Conservation (phyloP, 2,329 filamentous ascomycete species). For the Ophiostoma ips region DNA sequence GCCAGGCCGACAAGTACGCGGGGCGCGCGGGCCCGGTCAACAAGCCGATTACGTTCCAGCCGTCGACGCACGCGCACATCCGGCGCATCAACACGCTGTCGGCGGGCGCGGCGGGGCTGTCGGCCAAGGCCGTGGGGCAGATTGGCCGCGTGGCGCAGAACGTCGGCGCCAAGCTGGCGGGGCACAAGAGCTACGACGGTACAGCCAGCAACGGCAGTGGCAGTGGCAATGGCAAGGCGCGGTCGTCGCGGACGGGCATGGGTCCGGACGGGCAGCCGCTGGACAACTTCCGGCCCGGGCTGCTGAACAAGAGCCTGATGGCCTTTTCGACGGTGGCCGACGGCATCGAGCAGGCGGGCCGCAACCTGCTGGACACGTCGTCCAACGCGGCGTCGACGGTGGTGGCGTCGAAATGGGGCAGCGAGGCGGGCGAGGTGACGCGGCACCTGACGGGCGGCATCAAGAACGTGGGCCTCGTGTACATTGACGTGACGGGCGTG, state of each 20-base stretch:
- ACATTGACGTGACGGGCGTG: slow-evolving; percentile 91
- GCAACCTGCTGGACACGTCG: slow-evolving; percentile 59
- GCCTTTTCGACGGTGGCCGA: slow-evolving; percentile 91
- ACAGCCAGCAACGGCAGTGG: background rate
- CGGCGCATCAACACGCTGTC: slow-evolving; percentile 86
- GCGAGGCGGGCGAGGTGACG: slow-evolving; percentile 69
- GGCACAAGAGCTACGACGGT: slow-evolving; percentile 10
- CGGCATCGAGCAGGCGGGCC: slow-evolving; percentile 77
- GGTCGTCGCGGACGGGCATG: slow-evolving; percentile 36
- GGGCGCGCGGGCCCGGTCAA: slow-evolving; percentile 62
- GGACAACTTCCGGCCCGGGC: slow-evolving; percentile 66
- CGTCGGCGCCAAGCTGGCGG: slow-evolving; percentile 58
- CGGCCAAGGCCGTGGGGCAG: slow-evolving; percentile 73
- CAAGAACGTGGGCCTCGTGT: slow-evolving; percentile 93
- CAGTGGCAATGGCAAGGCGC: slow-evolving; percentile 2
- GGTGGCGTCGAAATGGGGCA: slow-evolving; percentile 78
- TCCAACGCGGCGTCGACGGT: slow-evolving; percentile 71
- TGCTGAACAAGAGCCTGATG: slow-evolving; percentile 93
- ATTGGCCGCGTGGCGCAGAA: slow-evolving; percentile 80
- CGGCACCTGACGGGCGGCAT: slow-evolving; percentile 67
- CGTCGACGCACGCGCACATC: slow-evolving; percentile 69
- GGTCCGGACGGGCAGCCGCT: slow-evolving; percentile 56
- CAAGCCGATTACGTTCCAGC: slow-evolving; percentile 78
- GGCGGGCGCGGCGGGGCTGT: slow-evolving; percentile 61
- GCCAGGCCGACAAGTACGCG: slow-evolving; percentile 66